phyloP scores from a whole-genome alignment of 2,329 filamentous ascomycete genomes.

The Scedosporium minutisporum region DNA sequence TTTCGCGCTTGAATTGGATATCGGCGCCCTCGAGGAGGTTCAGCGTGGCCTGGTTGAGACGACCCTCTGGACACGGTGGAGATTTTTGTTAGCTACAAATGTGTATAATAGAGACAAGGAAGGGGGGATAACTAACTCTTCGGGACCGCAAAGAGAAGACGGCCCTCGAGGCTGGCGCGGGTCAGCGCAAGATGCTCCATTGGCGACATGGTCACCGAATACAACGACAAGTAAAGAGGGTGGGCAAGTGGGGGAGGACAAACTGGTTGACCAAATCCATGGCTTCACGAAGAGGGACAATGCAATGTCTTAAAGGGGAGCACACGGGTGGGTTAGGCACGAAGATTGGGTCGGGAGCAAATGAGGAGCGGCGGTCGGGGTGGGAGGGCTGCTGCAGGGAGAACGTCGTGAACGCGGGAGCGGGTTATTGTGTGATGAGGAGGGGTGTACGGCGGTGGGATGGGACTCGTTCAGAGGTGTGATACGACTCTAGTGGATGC shows the following conservation, averaged over 20 bases:
- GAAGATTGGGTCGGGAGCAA: not conserved
- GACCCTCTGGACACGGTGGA: slow-evolving; percentile 58
- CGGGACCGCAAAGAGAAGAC: slow-evolving; percentile 91
- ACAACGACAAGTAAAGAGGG: not conserved
- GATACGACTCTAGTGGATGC: not conserved
- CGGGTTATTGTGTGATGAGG: not conserved
- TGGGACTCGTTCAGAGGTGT: not conserved
- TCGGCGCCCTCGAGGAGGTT: slow-evolving; percentile 90
- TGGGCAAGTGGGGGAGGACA: slow-evolving; percentile 16
- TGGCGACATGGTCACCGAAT: not conserved
- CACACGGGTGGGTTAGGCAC: not conserved
- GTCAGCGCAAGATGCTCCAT: slow-evolving; percentile 4
- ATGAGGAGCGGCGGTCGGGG: not conserved
- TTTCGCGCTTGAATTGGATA: slow-evolving; percentile 92
- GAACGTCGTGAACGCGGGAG: not conserved
- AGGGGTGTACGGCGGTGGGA: not conserved
- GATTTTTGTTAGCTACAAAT: not conserved
- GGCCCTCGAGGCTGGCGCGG: slow-evolving; percentile 66
- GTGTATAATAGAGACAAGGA: slow-evolving; percentile 12
- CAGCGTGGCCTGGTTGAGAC: slow-evolving; percentile 76
- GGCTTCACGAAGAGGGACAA: not conserved
- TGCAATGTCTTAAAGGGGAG: not conserved
- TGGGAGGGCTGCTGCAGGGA: not conserved
- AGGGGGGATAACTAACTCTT: slow-evolving; percentile 62
- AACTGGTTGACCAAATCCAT: slow-evolving; percentile 49